These are phyloP conservation scores for Syzygium syzygioides DNA, from an alignment of 441 rosid genomes.

Conservation along the genomic window DNA sequence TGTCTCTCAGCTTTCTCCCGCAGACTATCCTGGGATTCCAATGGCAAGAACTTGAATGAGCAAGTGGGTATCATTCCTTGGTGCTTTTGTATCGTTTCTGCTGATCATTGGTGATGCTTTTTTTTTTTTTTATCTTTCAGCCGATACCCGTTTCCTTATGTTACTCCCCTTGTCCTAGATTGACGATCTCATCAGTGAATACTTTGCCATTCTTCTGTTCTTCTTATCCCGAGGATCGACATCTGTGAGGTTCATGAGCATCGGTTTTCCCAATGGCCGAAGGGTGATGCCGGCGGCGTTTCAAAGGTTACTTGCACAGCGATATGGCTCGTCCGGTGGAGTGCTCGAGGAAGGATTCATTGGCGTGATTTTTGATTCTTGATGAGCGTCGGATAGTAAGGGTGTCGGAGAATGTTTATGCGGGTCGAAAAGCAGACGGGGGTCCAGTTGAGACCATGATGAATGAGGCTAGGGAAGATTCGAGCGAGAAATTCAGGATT, in stretches of 20 bases:
- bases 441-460: constrained; percentile 32
- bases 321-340: background rate
- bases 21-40: background rate
- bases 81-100: background rate
- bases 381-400: background rate
- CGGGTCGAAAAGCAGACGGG: background rate
- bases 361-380: background rate
- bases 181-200: background rate
- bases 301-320: background rate
- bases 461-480: constrained; percentile 37
- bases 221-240: background rate
- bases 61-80: background rate
- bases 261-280: background rate
- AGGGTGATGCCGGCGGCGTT: background rate
- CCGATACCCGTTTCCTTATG: background rate
- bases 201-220: background rate
- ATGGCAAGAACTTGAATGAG: background rate
- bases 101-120: background rate
- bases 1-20: background rate
- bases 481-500: constrained; percentile 25
- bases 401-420: background rate
- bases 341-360: background rate
- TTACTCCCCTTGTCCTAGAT: background rate
- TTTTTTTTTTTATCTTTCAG: background rate
- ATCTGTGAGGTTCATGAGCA: background rate